phyloP scores from a whole-genome alignment of 345 rosid genomes.

The Moricandia moricandioides region DNA sequence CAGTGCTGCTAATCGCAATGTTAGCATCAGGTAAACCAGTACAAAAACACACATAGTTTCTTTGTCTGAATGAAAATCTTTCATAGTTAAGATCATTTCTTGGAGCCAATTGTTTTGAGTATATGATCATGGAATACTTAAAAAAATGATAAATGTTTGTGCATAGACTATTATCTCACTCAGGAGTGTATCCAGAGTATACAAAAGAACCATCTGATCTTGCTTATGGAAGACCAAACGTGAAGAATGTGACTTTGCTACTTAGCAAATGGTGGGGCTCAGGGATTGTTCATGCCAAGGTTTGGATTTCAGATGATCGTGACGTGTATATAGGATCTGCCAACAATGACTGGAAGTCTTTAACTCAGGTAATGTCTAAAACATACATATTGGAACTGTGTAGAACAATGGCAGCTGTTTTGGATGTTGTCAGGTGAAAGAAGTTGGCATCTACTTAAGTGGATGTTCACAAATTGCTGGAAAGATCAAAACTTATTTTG shows the following conservation, averaged over 20 bases:
- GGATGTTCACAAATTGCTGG: conserved; percentile 61
- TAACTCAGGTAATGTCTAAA: conserved; percentile 63
- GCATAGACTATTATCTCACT: conserved; percentile 66
- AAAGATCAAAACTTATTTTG: conserved; percentile 53
- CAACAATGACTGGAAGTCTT: conserved; percentile 93
- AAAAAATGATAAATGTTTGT: conserved; percentile 7
- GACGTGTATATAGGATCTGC: conserved; percentile 90
- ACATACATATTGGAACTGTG: neutral
- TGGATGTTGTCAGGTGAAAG: conserved; percentile 57
- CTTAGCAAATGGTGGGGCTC: conserved; percentile 82
- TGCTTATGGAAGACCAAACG: conserved; percentile 72
- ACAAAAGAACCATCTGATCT: conserved; percentile 64
- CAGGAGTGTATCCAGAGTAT: conserved; percentile 71
- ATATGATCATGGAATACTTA: neutral
- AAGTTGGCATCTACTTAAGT: conserved; percentile 73
- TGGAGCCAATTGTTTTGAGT: neutral
- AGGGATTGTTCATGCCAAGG: conserved; percentile 84
- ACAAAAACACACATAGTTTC: neutral
- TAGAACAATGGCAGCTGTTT: neutral
- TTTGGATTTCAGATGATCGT: conserved; percentile 73
- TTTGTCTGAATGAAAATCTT: neutral
- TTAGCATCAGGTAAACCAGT: conserved; percentile 50
- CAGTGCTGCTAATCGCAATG: conserved; percentile 65
- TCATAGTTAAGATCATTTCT: neutral
- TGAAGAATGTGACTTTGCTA: conserved; percentile 56